Conservation (phyloP, 2,329 filamentous ascomycete species). For the Arthrinium puccinioides region DNA sequence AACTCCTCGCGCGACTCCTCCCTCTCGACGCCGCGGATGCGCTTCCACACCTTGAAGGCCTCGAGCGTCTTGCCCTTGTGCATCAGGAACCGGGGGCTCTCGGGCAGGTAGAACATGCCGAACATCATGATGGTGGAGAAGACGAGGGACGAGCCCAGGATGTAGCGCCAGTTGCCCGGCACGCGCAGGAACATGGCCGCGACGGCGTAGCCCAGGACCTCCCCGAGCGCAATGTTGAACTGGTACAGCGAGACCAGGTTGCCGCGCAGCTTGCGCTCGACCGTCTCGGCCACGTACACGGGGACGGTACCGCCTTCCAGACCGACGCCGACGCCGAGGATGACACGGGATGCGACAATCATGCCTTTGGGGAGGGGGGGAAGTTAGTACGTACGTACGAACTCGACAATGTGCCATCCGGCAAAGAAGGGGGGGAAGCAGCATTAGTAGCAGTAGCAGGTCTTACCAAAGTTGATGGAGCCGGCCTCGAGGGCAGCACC, state of each 20-base stretch:
- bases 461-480: conserved; percentile 52
- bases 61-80: conserved; percentile 55
- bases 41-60: conserved; percentile 64
- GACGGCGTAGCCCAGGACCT: conserved; percentile 66
- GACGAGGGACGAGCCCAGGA: conserved; percentile 63
- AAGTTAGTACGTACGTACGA: not conserved
- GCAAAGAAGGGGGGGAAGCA: too few species aligned
- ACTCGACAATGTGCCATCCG: too few species aligned
- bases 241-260: conserved; percentile 70
- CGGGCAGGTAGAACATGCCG: conserved; percentile 66
- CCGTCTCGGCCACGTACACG: conserved; percentile 68
- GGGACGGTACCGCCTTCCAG: conserved; percentile 69
- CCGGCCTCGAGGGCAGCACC: conserved; percentile 63
- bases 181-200: conserved; percentile 68
- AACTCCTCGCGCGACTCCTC: conserved; percentile 60
- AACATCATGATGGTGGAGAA: conserved; percentile 57
- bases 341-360: conserved; percentile 61
- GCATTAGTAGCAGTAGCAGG: too few species aligned
- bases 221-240: conserved; percentile 68
- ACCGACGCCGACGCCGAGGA: conserved; percentile 64
- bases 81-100: conserved; percentile 62
- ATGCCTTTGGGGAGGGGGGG: conserved; percentile 33
- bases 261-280: conserved; percentile 58
- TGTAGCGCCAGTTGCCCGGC: conserved; percentile 64
- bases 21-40: conserved; percentile 54